Base-by-base conservation (phyloP, 2,329 filamentous ascomycete species). In the Macrophomina tecta region DNA sequence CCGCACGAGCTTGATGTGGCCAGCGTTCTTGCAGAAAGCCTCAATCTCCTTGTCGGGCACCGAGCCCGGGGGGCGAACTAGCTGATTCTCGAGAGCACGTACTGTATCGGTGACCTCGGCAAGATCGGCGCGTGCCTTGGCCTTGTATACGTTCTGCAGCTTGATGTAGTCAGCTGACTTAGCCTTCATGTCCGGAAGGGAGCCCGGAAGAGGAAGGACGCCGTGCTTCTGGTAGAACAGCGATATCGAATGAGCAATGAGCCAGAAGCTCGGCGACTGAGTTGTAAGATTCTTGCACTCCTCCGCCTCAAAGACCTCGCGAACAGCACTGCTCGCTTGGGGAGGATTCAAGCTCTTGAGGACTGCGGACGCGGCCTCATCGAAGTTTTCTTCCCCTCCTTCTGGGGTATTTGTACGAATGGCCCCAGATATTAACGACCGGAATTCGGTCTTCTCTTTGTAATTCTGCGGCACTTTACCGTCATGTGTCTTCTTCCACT, bases 161-260 rank as follows among this genome's bases (percentile, higher is more conserved):
- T 89, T 85, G 71, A 99, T 90, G 81, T 99, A 99, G 69, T 96
- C 91, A 66, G 85, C 88, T 3, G 94, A 97, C 75, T 94, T 88
- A 2, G 95, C 93, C 82, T 99, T 99, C 95, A 99, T 99, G 77
- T 99, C 95, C 1, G 96, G 95, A 1, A 99, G 83, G 3, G 90
- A 89, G 12, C 95, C 96, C 0, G 94, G 90, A 0, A 99, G 83
- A 16, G 95, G 95, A 5, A 99, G 84, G 34, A 90, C 85, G 7
- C 85, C 81, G 75, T 97, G 88, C 65, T 87, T 87, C 9, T 86
- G 78, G 77, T 94, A 90, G 78, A 99, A 99, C 23, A 85, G 75
- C 68, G 89, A 89, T 65, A 98, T 84, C 0, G 94, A 94, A 65
- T 89, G 85, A 8, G 92, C 91, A 71, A 97, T 94, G 68, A 94